Evolutionary conservation across 2,329 filamentous ascomycete genomes (phyloP), one percentile per base, ranked within the genome.

Genomic region (Aspergillus arachidicola): DNA sequence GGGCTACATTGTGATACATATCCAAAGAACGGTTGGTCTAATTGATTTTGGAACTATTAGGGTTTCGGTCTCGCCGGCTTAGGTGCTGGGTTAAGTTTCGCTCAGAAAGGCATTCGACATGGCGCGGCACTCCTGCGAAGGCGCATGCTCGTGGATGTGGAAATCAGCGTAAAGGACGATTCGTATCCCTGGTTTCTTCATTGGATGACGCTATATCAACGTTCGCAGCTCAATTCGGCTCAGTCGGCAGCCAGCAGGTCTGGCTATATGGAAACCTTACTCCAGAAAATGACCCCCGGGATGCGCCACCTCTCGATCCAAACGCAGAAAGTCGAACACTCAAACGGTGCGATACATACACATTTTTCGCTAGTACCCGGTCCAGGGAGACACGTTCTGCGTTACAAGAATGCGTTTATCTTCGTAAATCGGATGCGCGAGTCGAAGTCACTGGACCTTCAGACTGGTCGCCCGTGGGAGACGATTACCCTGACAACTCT

Each of bases 121-220:
- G 88, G 88, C 60, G 89, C 90, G n/a, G 86, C 86, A 50, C 84
- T 96, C 61, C 81, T 97, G 63, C 91, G 92, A 57, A 89, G 91
- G 59, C 92, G 94, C 56, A 88, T 99, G 80, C 88, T 99, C 34
- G 92, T 98, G 71, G 93, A 97, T 72, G 89, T 99, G 72, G 95
- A 99, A 79, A 97, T 99, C 78, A 94, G 92, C 77, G 91, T 93
- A 75, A 92, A 94, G 72, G 95, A 99, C 79, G 89, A 93, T 51
- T 94, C 94, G 1, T 99, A 98, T 76, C 89, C 89, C 46, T 98
- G 94, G 94, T 88, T 99, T 48, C 85, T 99, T 11, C 90, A 94
- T 68, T 99, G 95, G 94, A 91, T 99, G 76, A 94, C 93, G 7
- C 86, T 92, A 61, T 92, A 93, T 68, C 92, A 93, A 58, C 85